Evolutionary conservation across 1,284 basidiomycete species (phyloP).

Genomic region (Vanrija humicola): DNA sequence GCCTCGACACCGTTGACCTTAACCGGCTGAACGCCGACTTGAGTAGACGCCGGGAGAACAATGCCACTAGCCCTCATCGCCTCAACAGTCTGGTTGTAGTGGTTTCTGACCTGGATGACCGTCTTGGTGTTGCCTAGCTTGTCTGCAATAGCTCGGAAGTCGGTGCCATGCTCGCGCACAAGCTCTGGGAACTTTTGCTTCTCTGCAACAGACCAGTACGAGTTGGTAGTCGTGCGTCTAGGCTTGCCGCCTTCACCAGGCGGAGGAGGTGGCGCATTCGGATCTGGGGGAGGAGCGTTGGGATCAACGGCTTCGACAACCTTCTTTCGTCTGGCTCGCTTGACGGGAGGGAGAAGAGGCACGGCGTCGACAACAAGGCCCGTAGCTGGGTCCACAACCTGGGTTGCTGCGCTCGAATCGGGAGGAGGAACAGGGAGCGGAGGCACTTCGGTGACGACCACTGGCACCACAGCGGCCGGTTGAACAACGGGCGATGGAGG

Average conservation of each 20-base stretch:
- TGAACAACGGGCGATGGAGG: not conserved
- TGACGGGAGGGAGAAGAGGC: slow-evolving; percentile 34
- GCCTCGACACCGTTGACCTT: slow-evolving; percentile 16
- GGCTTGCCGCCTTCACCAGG: slow-evolving; percentile 9
- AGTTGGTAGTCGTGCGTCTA: slow-evolving; percentile 32
- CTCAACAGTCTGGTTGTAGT: slow-evolving; percentile 19
- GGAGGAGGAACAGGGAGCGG: not conserved
- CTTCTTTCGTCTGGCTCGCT: slow-evolving; percentile 34
- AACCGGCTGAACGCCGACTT: slow-evolving; percentile 17
- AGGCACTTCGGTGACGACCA: not conserved
- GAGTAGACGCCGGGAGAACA: slow-evolving; percentile 8
- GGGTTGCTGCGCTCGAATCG: not conserved
- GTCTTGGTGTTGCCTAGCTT: slow-evolving; percentile 70
- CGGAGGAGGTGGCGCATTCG: not conserved
- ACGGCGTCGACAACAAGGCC: slow-evolving; percentile 14
- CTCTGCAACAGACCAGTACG: slow-evolving; percentile 57
- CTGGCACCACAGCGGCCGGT: not conserved
- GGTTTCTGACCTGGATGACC: slow-evolving; percentile 69
- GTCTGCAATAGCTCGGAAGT: slow-evolving; percentile 70
- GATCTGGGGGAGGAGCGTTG: not conserved
- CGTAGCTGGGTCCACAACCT: slow-evolving; percentile 9
- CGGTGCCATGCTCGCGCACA: slow-evolving; percentile 64
- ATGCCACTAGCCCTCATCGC: slow-evolving; percentile 12
- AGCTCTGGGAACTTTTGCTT: slow-evolving; percentile 59
- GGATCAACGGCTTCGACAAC: slow-evolving; percentile 13